Base-by-base conservation (phyloP, 73 alveolate species). In the Durusdinium trenchii region DNA sequence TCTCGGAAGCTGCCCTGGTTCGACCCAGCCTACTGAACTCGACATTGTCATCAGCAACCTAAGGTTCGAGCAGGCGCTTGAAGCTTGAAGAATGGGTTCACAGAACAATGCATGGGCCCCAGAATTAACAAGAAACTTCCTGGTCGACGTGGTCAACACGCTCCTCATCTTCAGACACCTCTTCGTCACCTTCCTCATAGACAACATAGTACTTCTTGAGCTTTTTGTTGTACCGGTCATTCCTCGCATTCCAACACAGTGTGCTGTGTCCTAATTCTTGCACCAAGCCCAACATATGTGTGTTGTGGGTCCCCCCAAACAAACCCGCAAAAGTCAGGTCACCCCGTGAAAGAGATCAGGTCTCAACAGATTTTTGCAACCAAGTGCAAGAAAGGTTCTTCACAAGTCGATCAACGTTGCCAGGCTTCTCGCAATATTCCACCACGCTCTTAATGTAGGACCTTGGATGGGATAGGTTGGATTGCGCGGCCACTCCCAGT, bases 191-290 rank as follows among this genome's bases (percentile, higher is more conserved):
- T 60, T 76, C 87, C 20, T 76, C 87, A 43, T 76, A 76, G 5
- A 42, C 87, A 6, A 76, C 87, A 28, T 76, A 76, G 60, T 42
- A 76, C 61, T 76, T 76, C 61, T 12, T 38, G 36, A 76, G n/a
- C 61, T 76, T 76, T 4, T 38, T 42, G 61, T 76, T 76, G 60
- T 76, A 76, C 10, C 87, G 57, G 38, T 76, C 87, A 54, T 76
- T 76, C 87, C 87, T 76, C 18, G n/a, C n/a, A n/a, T n/a, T n/a
- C n/a, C n/a, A n/a, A n/a, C n/a, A n/a, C n/a, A n/a, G n/a, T n/a
- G n/a, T n/a, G n/a, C n/a, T n/a, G n/a, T n/a, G n/a, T n/a, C n/a
- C n/a, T n/a, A n/a, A n/a, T n/a, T n/a, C n/a, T n/a, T n/a, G n/a
- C n/a, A n/a, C n/a, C n/a, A n/a, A n/a, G n/a, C n/a, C n/a, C n/a